Evolutionary conservation across 2,329 filamentous ascomycete species (phyloP).

Genomic region (Verticillium alfalfae): DNA sequence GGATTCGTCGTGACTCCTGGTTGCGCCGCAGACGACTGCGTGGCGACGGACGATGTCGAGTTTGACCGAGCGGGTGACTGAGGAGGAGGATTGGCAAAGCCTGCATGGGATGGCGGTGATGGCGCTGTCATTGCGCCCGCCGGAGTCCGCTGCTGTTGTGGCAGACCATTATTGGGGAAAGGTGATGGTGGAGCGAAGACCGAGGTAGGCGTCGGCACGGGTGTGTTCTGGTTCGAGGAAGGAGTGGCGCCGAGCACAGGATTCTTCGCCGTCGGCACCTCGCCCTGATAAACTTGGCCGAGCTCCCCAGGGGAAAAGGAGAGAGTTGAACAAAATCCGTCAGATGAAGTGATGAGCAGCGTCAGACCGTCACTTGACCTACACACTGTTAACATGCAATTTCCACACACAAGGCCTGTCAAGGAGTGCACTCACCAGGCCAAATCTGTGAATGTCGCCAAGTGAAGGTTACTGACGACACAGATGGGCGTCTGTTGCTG

Average conservation of each 20-base stretch:
- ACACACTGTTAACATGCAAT: not conserved
- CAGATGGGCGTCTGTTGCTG: conserved; percentile 93
- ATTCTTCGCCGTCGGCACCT: conserved; percentile 47
- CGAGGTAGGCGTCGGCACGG: conserved; percentile 65
- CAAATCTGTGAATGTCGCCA: conserved; percentile 93
- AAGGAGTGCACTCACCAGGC: conserved; percentile 67
- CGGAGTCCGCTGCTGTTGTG: conserved; percentile 54
- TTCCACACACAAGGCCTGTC: not conserved
- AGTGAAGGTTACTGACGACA: conserved; percentile 94
- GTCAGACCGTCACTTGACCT: conserved; percentile 47
- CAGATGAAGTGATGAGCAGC: conserved; percentile 92
- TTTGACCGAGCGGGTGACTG: conserved; percentile 81
- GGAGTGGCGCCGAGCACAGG: conserved; percentile 27
- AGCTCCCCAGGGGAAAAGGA: conserved; percentile 81
- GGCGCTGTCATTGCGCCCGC: conserved; percentile 52
- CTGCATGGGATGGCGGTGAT: conserved; percentile 51
- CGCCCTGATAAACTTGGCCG: conserved; percentile 72
- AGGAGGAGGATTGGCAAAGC: conserved; percentile 59
- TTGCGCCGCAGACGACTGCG: conserved; percentile 17
- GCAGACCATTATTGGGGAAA: conserved; percentile 34
- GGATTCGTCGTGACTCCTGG: conserved; percentile 67
- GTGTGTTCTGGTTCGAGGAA: conserved; percentile 59
- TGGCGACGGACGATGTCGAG: conserved; percentile 42
- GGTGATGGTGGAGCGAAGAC: conserved; percentile 57
- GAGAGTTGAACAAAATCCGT: conserved; percentile 92